These are phyloP conservation scores for Hypsizygus ulmarius DNA, from an alignment of 1,284 basidiomycete species.

Conservation along the genomic window DNA sequence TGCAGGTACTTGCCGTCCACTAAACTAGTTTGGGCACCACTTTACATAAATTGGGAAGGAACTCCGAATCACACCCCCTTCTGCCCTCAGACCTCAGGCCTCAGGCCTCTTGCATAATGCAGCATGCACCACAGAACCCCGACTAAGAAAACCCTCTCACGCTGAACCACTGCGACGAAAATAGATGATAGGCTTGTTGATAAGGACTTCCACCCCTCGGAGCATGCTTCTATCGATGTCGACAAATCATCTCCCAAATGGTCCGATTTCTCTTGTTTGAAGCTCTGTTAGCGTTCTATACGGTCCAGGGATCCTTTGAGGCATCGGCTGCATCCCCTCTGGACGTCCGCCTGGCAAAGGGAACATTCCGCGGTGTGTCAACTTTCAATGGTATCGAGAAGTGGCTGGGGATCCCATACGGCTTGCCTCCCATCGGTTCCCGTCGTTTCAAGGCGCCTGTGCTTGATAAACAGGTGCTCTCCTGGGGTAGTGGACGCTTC, in stretches of 20 bases:
- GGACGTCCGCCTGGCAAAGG: slow-evolving; percentile 38
- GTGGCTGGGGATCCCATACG: slow-evolving; percentile 69
- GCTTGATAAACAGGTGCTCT: slow-evolving; percentile 16
- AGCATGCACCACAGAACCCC: no score
- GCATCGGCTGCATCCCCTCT: slow-evolving; percentile 25
- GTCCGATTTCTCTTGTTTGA: no score
- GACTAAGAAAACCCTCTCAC: no score
- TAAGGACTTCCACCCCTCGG: no score
- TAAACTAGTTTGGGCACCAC: no score
- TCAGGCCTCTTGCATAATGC: no score
- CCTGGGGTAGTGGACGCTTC: slow-evolving; percentile 42
- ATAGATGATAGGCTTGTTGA: no score
- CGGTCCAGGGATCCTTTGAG: slow-evolving; percentile 9
- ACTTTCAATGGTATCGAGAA: slow-evolving; percentile 43
- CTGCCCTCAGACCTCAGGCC: no score
- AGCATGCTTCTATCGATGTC: neutral
- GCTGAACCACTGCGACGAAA: no score
- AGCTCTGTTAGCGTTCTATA: slow-evolving; percentile 7
- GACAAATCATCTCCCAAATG: neutral
- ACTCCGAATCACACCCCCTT: no score
- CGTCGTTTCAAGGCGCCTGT: slow-evolving; percentile 47
- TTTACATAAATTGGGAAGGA: no score
- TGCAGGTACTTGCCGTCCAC: no score
- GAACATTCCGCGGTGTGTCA: slow-evolving; percentile 45
- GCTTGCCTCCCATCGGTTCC: slow-evolving; percentile 52